Percentiles rank a stretch among this genome's conserved stretches.
These are phyloP conservation scores for Porodaedalea pini DNA, from an alignment of 1,284 basidiomycete species.

Conservation along the genomic window DNA sequence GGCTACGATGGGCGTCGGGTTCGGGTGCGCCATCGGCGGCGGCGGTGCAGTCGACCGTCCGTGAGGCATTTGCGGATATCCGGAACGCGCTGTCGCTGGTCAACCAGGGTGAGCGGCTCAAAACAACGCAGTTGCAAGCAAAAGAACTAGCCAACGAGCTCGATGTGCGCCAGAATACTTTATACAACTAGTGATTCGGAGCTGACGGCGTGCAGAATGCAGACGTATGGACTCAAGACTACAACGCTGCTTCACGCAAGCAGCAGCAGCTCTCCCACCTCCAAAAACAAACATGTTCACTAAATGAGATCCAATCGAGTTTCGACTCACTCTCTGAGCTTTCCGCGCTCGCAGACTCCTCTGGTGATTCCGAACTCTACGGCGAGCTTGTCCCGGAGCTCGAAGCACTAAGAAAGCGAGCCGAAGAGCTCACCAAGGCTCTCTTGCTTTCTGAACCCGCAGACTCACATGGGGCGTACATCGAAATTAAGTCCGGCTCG, in stretches of 20 bases:
- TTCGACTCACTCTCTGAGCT: constrained; percentile 12
- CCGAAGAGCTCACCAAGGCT: constrained; percentile 9
- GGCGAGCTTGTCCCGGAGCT: constrained; percentile 14
- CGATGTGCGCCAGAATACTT: neutral
- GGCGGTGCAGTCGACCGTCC: constrained; percentile 4
- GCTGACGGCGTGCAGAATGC: neutral
- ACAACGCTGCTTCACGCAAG: constrained; percentile 11
- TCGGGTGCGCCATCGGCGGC: neutral
- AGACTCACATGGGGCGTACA: constrained; percentile 38
- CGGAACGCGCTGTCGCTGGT: constrained; percentile 11
- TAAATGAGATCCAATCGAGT: constrained; percentile 10
- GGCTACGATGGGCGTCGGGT: neutral
- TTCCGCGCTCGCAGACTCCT: constrained; percentile 11
- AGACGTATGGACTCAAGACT: constrained; percentile 14
- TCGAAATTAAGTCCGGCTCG: constrained; percentile 56
- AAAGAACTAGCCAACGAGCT: constrained; percentile 8
- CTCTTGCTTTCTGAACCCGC: constrained; percentile 39
- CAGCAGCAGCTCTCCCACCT: constrained; percentile 15
- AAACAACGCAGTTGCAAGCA: neutral
- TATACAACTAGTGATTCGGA: neutral
- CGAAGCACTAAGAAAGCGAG: constrained; percentile 4
- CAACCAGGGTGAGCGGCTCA: constrained; percentile 15
- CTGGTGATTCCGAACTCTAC: constrained; percentile 3
- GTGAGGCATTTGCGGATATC: constrained; percentile 13
- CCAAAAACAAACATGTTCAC: constrained; percentile 8